phyloP scores from a whole-genome alignment of 1,284 basidiomycete genomes.

The Ustilago loliicola region DNA sequence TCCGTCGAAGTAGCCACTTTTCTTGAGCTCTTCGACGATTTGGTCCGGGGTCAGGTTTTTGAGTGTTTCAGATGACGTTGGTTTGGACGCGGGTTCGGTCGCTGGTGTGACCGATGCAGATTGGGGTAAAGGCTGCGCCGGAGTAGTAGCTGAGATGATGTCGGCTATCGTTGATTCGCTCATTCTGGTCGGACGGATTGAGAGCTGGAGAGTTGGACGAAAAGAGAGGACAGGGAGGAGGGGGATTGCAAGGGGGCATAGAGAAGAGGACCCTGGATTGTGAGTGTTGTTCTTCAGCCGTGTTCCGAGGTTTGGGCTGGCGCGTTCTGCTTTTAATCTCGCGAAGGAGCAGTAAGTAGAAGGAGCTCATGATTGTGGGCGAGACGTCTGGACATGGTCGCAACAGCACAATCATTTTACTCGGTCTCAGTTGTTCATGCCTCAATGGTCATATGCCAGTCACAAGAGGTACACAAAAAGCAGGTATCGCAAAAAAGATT shows the following conservation, averaged over 20 bases:
- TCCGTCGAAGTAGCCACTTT: slow-evolving; percentile 35
- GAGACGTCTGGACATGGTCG: no score
- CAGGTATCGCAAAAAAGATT: neutral
- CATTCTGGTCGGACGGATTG: neutral
- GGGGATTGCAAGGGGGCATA: neutral
- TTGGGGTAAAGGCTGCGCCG: neutral
- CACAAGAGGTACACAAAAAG: neutral
- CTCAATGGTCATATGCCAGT: no score
- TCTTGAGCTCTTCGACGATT: slow-evolving; percentile 40
- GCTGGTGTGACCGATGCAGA: neutral
- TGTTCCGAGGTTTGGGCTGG: slow-evolving; percentile 7
- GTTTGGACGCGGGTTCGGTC: neutral
- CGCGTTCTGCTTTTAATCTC: neutral
- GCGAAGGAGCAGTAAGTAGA: no score
- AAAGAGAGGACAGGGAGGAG: neutral
- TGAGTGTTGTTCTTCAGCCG: slow-evolving; percentile 1
- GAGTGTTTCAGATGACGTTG: neutral
- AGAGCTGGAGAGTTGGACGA: neutral
- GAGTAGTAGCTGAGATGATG: neutral
- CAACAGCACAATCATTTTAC: no score
- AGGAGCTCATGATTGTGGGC: neutral
- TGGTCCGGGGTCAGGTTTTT: slow-evolving; percentile 40
- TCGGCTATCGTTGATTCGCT: neutral
- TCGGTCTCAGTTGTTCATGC: no score
- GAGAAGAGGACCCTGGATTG: slow-evolving; percentile 11